Evolutionary conservation across 352 stramenopile genomes (phyloP), one percentile per base, ranked within the genome.

Genomic region (Phytophthora hibernalis): DNA sequence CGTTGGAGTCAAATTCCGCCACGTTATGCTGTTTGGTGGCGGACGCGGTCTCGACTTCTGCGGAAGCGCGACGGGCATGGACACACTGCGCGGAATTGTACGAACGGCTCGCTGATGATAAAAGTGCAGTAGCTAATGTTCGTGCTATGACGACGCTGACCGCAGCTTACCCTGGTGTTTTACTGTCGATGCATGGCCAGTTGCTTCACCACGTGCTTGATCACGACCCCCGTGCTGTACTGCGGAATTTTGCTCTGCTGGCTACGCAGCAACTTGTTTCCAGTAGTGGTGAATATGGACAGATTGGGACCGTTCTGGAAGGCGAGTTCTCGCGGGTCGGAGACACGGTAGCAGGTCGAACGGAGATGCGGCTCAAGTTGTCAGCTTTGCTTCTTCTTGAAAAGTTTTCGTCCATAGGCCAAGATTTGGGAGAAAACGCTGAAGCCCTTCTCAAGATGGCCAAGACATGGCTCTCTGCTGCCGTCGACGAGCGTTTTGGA

Each of bases 21-120:
- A 9, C n/a, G 5, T 52, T 70, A 16, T 69, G 61, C 33, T 53
- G 44, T 24, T 69, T 83, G 26, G n/a, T 79, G 15, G 51, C 64
- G 4, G 44, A 35, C 37, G 64, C 75, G 7, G 65, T 72, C 0
- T 65, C 68, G 7, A 77, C 20, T 20, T 13, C 44, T 6, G 40
- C 22, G 0, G 72, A 83, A 40, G 75, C 75, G 12, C 58, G 74
- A 3, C 48, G 85, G 57, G 72, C 70, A 6, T 88, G 80, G 80
- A 78, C 55, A 3, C 52, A 76, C 18, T 88, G 77, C 42, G 74
- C 69, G 1, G 65, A 69, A 31, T 37, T 76, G 30, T 88, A 83
- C 44, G 69, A 85, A n/a, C 31, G 45, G 18, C 18, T 77, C 1
- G 71, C 61, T 21, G 71, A 79, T 56, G 71, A 79, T 30, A 71